A percentile compares a stretch with the other conserved stretches of the same genome.
Conservation (phyloP, 441 rosid species). For the Cnidoscolus chayamansa region DNA sequence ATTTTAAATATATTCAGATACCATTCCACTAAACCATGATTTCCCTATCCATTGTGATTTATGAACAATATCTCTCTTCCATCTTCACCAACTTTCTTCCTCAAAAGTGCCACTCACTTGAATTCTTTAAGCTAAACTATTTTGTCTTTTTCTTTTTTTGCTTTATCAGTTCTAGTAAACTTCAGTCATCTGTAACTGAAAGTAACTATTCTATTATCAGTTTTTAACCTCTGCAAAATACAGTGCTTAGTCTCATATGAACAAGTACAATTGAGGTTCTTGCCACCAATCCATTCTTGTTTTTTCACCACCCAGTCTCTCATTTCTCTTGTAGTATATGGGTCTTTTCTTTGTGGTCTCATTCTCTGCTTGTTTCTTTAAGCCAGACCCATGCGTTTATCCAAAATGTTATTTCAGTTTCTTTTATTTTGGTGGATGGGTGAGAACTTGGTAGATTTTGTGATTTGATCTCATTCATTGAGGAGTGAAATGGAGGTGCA, state of each 20-base stretch:
- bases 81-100: constrained; percentile 9
- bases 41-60: not conserved
- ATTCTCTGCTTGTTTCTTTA: constrained; percentile 27
- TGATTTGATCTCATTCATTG: constrained; percentile 19
- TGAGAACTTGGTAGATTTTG: constrained; percentile 33
- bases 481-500: constrained; percentile 38
- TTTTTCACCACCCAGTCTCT: not conserved
- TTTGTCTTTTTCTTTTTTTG: not conserved
- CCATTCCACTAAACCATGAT: not conserved
- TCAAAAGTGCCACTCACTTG: constrained; percentile 15
- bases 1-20: constrained; percentile 4
- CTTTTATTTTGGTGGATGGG: constrained; percentile 17
- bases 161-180: constrained; percentile 25
- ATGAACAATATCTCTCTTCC: not conserved
- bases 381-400: constrained; percentile 27
- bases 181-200: constrained; percentile 14
- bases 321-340: constrained; percentile 25
- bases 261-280: constrained; percentile 19
- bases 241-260: constrained; percentile 12
- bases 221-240: constrained; percentile 12
- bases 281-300: constrained; percentile 27
- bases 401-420: constrained; percentile 18
- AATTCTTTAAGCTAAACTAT: constrained; percentile 8
- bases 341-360: constrained; percentile 25
- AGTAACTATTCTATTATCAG: constrained; percentile 5